Conservation (phyloP, 208 protist species). For the Wallacemonas sp. region DNA sequence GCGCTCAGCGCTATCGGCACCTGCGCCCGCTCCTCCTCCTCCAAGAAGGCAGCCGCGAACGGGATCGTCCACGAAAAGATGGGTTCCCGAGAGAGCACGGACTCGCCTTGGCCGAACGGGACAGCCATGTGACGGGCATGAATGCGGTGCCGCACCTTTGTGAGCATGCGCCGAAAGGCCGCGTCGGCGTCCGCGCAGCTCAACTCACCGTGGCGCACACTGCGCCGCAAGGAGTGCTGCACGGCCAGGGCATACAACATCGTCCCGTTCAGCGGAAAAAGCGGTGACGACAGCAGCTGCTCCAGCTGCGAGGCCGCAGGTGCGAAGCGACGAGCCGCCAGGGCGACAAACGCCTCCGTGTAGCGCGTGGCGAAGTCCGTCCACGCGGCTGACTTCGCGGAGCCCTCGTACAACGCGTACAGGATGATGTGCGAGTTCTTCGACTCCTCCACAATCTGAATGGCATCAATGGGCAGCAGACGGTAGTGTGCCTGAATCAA, state of each 20-base stretch:
- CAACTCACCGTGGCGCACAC: not conserved
- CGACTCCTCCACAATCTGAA: constrained; percentile 12
- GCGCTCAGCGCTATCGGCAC: too few relatives aligned
- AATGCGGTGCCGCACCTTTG: not conserved
- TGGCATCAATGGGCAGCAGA: constrained; percentile 28
- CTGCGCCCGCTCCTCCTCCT: too few relatives aligned
- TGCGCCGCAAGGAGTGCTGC: not conserved
- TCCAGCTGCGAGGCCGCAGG: not conserved
- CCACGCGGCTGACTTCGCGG: constrained; percentile 15
- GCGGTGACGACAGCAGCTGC: not conserved
- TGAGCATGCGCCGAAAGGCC: not conserved
- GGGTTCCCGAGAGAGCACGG: not conserved
- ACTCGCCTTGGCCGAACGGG: not conserved
- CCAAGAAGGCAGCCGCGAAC: not conserved
- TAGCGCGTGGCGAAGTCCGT: constrained; percentile 8
- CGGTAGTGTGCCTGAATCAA: constrained; percentile 29
- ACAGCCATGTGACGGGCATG: not conserved
- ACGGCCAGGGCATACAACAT: not conserved
- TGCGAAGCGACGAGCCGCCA: not conserved
- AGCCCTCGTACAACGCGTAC: constrained; percentile 27
- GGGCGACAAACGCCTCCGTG: constrained; percentile 16
- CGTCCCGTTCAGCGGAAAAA: not conserved
- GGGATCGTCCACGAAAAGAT: not conserved
- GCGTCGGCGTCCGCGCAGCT: not conserved
- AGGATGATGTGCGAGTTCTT: constrained; percentile 20